These are phyloP conservation scores for Arthrocladium fulminans DNA, from an alignment of 2,329 filamentous ascomycete species.

Conservation along the genomic window DNA sequence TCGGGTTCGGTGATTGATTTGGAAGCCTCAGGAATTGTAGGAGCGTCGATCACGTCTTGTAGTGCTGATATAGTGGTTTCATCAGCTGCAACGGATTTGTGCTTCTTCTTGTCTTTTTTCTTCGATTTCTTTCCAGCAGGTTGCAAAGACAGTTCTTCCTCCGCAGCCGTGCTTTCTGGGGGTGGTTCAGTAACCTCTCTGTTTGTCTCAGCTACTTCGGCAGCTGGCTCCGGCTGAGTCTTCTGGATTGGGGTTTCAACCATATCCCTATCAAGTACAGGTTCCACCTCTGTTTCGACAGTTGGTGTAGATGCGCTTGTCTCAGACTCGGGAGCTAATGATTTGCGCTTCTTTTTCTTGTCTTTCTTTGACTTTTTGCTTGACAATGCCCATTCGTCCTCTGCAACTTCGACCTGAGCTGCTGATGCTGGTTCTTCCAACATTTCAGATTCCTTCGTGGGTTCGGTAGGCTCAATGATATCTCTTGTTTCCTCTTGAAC, in stretches of 20 bases:
- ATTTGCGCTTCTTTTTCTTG: constrained; percentile 14
- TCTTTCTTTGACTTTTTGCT: constrained; percentile 26
- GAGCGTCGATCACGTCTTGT: background rate
- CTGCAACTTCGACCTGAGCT: constrained; percentile 1
- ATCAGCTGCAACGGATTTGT: constrained; percentile 2
- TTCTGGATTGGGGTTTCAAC: constrained; percentile 2
- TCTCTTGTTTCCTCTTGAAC: background rate
- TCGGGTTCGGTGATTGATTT: background rate
- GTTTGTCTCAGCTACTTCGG: background rate
- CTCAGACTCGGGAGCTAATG: background rate
- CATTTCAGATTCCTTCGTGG: background rate
- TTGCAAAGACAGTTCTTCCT: constrained; percentile 3
- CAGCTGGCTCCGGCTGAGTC: background rate
- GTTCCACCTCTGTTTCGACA: background rate
- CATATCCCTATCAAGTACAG: constrained; percentile 1
- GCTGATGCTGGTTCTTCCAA: background rate
- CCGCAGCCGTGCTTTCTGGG: background rate
- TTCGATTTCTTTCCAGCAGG: constrained; percentile 17
- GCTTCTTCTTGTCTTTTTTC: constrained; percentile 21
- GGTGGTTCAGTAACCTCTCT: background rate
- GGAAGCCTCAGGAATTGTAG: background rate
- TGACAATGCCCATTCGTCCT: constrained; percentile 15
- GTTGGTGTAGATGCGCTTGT: background rate
- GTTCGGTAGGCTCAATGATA: background rate
- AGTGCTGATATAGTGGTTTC: background rate